Conservation (phyloP, 2,329 filamentous ascomycete genomes). For the Fusarium goolgardi region DNA sequence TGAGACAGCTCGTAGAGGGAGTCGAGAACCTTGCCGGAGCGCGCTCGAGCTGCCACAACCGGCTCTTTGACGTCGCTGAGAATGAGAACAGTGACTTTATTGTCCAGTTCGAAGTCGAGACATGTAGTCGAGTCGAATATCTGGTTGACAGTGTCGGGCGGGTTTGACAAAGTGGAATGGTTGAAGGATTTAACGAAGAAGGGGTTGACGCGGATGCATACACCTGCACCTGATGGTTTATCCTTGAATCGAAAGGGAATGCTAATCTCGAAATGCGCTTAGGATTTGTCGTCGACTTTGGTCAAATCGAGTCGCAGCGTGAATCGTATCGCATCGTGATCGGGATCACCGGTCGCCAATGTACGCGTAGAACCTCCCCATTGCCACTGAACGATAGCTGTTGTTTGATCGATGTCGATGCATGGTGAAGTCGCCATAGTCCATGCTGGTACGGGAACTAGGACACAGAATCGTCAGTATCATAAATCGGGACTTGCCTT, state of each 20-base stretch:
- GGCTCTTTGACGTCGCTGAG: conserved; percentile 11
- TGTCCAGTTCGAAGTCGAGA: conserved; percentile 5
- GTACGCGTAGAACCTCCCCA: conserved; percentile 6
- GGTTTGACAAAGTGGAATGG: not conserved
- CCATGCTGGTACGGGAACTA: not conserved
- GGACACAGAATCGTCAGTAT: not conserved
- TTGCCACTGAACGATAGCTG: conserved; percentile 14
- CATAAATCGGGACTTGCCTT: not conserved
- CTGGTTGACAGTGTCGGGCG: conserved; percentile 2
- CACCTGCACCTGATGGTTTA: conserved; percentile 4
- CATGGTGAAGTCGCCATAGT: conserved; percentile 13
- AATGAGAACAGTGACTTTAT: conserved; percentile 11
- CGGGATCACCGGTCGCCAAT: conserved; percentile 10
- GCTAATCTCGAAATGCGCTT: conserved; percentile 10
- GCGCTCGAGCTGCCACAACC: conserved; percentile 5
- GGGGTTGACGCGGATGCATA: conserved; percentile 8
- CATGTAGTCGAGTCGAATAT: not conserved
- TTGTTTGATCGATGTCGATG: conserved; percentile 8
- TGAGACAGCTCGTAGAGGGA: not conserved
- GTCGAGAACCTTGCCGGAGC: conserved; percentile 18
- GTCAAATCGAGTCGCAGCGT: conserved; percentile 3
- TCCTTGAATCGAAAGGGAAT: conserved; percentile 21
- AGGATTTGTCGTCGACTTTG: not conserved
- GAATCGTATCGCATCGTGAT: conserved; percentile 16
- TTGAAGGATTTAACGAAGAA: conserved; percentile 16